Evolutionary conservation across 2,329 filamentous ascomycete species (phyloP).

Genomic region (Cadophora gregata): DNA sequence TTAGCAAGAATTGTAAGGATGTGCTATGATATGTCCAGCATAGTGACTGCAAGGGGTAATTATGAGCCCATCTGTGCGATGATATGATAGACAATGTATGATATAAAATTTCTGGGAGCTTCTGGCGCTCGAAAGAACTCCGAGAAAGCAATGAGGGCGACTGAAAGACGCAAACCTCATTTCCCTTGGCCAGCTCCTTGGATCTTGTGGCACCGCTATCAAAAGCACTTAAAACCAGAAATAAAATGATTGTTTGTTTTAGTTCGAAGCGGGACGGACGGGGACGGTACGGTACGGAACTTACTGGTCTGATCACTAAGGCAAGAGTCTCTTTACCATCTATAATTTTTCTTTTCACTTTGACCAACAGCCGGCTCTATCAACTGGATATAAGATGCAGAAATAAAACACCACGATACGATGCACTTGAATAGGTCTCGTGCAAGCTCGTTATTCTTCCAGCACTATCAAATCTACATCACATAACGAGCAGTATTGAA

Average conservation of each 20-base stretch:
- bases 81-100: not conserved
- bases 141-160: conserved; percentile 1
- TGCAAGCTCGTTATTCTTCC: not conserved
- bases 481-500: not conserved
- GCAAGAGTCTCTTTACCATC: not conserved
- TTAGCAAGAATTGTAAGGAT: not conserved
- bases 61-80: not conserved
- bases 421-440: not conserved
- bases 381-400: not conserved
- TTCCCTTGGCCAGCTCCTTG: not conserved
- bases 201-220: conserved; percentile 4
- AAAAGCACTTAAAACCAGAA: conserved; percentile 6
- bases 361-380: not conserved
- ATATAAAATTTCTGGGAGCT: not conserved
- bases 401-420: not conserved
- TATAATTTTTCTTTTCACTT: conserved; percentile 17
- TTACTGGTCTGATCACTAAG: not conserved
- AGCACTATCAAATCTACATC: not conserved
- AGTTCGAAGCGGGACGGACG: conserved; percentile 10
- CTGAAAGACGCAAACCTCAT: conserved; percentile 8
- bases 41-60: conserved; percentile 12
- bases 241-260: not conserved
- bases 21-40: conserved; percentile 6
- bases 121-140: not conserved
- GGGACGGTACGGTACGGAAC: conserved; percentile 13